Percentiles rank a stretch among this genome's conserved stretches.
phyloP scores from a whole-genome alignment of 495 filamentous ascomycete species.

The Amniculicola lignicola region DNA sequence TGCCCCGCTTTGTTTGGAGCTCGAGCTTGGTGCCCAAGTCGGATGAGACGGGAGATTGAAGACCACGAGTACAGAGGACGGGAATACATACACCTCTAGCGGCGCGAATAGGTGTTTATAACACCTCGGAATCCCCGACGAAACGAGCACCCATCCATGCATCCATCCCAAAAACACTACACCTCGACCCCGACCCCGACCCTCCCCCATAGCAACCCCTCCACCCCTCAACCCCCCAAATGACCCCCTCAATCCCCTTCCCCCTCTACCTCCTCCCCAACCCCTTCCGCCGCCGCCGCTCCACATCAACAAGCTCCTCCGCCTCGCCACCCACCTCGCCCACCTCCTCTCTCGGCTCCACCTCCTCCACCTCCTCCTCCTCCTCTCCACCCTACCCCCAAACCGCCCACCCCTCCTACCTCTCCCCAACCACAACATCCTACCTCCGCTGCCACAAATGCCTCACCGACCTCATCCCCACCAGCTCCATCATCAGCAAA shows the following conservation, averaged over 20 bases:
- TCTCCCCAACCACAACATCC: constrained; percentile 49
- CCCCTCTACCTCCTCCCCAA: constrained; percentile 55
- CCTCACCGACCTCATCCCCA: constrained; percentile 69
- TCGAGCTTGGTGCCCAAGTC: too few species aligned
- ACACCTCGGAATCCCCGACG: too few species aligned
- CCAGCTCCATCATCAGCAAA: constrained; percentile 79
- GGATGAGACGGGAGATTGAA: not conserved
- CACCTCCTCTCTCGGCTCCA: constrained; percentile 21
- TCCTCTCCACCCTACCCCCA: constrained; percentile 25
- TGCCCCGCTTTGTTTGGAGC: too few species aligned
- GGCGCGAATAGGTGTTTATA: too few species aligned
- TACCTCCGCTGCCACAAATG: constrained; percentile 72
- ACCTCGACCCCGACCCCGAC: too few species aligned
- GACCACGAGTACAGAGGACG: not conserved
- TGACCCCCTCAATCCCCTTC: constrained; percentile 38
- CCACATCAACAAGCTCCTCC: constrained; percentile 32
- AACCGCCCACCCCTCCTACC: constrained; percentile 42
- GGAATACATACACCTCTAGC: too few species aligned
- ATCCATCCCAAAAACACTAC: too few species aligned
- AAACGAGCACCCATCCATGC: too few species aligned
- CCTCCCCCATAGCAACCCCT: too few species aligned
- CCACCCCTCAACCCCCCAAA: too few species aligned
- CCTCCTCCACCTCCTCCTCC: constrained; percentile 22
- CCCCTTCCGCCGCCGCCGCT: constrained; percentile 48
- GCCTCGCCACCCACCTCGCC: constrained; percentile 23